phyloP scores from a whole-genome alignment of 108 stramenopile genomes.

The Schizochytrium sp. region DNA sequence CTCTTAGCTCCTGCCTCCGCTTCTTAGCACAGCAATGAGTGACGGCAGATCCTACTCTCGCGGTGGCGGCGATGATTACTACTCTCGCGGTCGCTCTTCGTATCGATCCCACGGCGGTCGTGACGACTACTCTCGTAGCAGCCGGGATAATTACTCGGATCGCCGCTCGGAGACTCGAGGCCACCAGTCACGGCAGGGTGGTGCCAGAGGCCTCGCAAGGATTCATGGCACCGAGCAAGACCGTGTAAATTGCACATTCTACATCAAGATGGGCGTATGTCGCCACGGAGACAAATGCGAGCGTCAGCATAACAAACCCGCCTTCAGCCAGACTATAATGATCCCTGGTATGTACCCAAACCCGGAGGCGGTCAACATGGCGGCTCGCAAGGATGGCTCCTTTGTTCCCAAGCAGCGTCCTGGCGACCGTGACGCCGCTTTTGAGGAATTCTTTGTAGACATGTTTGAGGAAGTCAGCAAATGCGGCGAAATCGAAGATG shows the following conservation, averaged over 20 bases:
- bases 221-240: conserved; percentile 99
- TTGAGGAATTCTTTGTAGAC: conserved; percentile 73
- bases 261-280: conserved; percentile 98
- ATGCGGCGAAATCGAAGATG: conserved; percentile 91
- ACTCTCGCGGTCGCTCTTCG: too few relatives aligned
- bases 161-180: neutral
- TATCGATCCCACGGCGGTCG: too few relatives aligned
- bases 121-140: too few relatives aligned
- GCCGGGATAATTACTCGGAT: neutral
- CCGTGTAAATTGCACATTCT: conserved; percentile 97
- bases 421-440: conserved; percentile 59
- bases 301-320: conserved; percentile 93
- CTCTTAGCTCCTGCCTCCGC: too few relatives aligned
- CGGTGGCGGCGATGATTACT: too few relatives aligned
- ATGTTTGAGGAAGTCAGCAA: conserved; percentile 88
- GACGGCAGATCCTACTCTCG: too few relatives aligned
- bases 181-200: conserved; percentile 62
- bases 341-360: conserved; percentile 92
- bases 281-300: conserved; percentile 94
- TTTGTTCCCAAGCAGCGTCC: neutral
- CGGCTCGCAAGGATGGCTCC: conserved; percentile 87
- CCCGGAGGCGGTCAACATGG: conserved; percentile 69
- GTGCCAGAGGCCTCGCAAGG: conserved; percentile 92
- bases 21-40: too few relatives aligned
- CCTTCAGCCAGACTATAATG: conserved; percentile 93